A percentile compares a stretch with the other conserved stretches of the same genome.
Evolutionary conservation across 441 rosid species (phyloP).

Genomic region (Viola pubescens): DNA sequence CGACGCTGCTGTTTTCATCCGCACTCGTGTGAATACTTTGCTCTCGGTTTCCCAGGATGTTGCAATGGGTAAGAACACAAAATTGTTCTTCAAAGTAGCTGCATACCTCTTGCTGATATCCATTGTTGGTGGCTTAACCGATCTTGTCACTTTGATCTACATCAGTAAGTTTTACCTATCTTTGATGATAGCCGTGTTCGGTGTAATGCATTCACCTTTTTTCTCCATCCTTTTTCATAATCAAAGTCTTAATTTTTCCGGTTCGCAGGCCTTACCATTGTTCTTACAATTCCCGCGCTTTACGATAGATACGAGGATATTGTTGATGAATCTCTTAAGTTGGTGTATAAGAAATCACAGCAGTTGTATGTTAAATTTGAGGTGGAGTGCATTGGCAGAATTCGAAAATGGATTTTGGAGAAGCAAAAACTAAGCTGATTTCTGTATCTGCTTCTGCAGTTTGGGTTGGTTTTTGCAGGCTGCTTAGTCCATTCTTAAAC

Average conservation of each 20-base stretch:
- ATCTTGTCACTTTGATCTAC: conserved; percentile 67
- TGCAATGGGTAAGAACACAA: conserved; percentile 68
- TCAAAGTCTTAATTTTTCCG: neutral
- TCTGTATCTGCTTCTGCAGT: neutral
- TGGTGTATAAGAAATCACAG: conserved; percentile 27
- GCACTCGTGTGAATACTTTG: conserved; percentile 40
- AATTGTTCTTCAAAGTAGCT: conserved; percentile 53
- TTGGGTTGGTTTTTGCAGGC: neutral
- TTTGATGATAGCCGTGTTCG: neutral
- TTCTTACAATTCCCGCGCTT: conserved; percentile 63
- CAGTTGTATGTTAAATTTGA: conserved; percentile 43
- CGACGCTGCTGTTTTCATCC: conserved; percentile 36
- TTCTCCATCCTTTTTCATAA: neutral
- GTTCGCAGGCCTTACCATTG: conserved; percentile 53
- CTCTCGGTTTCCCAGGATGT: conserved; percentile 59
- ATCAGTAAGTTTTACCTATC: conserved; percentile 41
- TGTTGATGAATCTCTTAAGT: conserved; percentile 36
- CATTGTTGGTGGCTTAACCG: conserved; percentile 55
- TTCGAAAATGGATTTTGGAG: conserved; percentile 44
- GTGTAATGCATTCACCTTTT: neutral
- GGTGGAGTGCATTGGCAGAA: conserved; percentile 26
- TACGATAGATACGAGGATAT: conserved; percentile 60
- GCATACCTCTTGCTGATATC: conserved; percentile 48
- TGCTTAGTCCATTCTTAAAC: no score
- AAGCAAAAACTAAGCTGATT: conserved; percentile 51